Percentiles rank a stretch among this genome's conserved stretches.
Conservation (phyloP, 441 rosid genomes). For the Aleurites moluccanus region DNA sequence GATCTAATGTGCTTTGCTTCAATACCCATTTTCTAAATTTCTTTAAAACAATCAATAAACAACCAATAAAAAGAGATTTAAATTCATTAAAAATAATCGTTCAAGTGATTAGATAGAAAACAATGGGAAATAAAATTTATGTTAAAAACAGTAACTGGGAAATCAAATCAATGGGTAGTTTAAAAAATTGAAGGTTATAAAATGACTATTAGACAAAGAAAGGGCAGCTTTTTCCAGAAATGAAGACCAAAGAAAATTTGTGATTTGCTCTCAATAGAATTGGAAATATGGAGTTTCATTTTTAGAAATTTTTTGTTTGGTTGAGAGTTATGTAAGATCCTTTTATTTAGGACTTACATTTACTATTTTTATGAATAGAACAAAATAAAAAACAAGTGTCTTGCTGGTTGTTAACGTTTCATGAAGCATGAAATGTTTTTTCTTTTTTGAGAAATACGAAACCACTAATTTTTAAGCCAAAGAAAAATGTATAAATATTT, state of each 20-base stretch:
- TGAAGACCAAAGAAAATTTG: conserved; percentile 14
- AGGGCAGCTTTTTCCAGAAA: conserved; percentile 22
- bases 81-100: not conserved
- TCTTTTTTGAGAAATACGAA: too few species aligned
- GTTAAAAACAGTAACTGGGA: too few species aligned
- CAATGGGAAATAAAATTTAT: not conserved
- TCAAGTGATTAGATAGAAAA: not conserved
- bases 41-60: conserved; percentile 2
- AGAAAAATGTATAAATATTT: too few species aligned
- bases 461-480: too few species aligned
- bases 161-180: not conserved
- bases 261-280: conserved; percentile 8
- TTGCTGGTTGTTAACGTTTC: too few species aligned
- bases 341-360: conserved; percentile 46
- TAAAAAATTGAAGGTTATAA: not conserved
- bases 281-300: conserved; percentile 28
- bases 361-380: conserved; percentile 13
- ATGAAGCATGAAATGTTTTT: too few species aligned
- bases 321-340: conserved; percentile 48
- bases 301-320: conserved; percentile 43
- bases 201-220: conserved; percentile 11
- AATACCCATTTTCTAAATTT: conserved; percentile 45
- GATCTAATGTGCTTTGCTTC: conserved; percentile 40
- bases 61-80: conserved; percentile 5
- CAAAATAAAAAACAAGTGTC: too few species aligned